Conservation (phyloP, 23 red algal genomes). For the Gracilaria caudata region DNA sequence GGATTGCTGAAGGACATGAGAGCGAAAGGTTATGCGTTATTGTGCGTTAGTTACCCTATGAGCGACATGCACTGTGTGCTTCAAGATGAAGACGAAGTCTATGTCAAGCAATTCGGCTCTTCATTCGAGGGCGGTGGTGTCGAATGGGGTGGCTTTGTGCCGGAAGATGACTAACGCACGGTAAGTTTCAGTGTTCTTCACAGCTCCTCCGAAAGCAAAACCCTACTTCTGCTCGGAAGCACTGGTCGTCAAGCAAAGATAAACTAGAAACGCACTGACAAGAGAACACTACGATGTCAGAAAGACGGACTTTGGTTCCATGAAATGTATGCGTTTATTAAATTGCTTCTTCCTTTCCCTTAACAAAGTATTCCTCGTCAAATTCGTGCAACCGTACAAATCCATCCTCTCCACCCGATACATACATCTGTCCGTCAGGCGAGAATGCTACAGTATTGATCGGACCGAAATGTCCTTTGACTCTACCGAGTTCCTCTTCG, state of each 20-base stretch:
- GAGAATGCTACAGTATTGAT: slow-evolving; percentile 96
- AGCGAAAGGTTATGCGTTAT: slow-evolving; percentile 82
- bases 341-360: slow-evolving; percentile 63
- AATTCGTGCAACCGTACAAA: slow-evolving; percentile 96
- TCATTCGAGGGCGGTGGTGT: slow-evolving; percentile 92
- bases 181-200: neutral
- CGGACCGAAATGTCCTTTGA: slow-evolving; percentile 97
- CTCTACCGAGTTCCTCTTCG: slow-evolving; percentile 83
- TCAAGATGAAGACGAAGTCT: slow-evolving; percentile 98
- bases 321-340: neutral
- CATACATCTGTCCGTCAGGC: slow-evolving; percentile 86
- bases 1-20: slow-evolving; percentile 85
- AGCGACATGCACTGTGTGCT: slow-evolving; percentile 82
- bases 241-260: neutral
- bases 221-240: neutral
- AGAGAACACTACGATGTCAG: neutral
- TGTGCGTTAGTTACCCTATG: slow-evolving; percentile 90
- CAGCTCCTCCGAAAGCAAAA: neutral
- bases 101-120: slow-evolving; percentile 90
- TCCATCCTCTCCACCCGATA: slow-evolving; percentile 93
- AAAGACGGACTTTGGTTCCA: neutral
- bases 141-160: slow-evolving; percentile 91
- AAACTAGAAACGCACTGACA: neutral
- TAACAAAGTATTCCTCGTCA: slow-evolving; percentile 91
- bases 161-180: slow-evolving; percentile 71